A percentile compares a stretch with the other conserved stretches of the same genome.
These are phyloP conservation scores for Parascedosporium putredinis DNA, from an alignment of 2,329 filamentous ascomycete genomes.

Conservation along the genomic window DNA sequence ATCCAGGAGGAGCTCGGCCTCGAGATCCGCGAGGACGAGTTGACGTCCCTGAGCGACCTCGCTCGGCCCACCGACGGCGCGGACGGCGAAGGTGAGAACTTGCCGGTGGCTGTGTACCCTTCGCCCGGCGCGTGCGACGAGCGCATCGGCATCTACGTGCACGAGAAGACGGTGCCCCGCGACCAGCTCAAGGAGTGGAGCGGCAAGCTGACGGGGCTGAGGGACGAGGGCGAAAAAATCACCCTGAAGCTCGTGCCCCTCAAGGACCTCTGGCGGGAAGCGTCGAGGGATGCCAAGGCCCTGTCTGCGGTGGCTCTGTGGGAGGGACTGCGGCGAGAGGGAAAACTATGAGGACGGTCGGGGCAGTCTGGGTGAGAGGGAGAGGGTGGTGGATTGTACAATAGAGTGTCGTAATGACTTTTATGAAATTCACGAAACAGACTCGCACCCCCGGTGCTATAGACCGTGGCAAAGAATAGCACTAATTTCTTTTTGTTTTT, in stretches of 20 bases:
- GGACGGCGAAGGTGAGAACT: conserved; percentile 20
- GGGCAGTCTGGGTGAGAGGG: too few species aligned
- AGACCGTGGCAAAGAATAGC: too few species aligned
- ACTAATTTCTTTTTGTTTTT: too few species aligned
- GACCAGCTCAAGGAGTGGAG: conserved; percentile 42
- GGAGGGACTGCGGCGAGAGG: conserved; percentile 41
- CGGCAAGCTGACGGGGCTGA: conserved; percentile 46
- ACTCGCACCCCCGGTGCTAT: too few species aligned
- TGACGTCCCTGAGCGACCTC: conserved; percentile 42
- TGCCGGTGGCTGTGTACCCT: conserved; percentile 43
- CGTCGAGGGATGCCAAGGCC: conserved; percentile 48
- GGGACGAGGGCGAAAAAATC: conserved; percentile 50
- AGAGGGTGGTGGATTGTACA: too few species aligned
- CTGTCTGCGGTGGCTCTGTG: conserved; percentile 48
- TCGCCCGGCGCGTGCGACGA: conserved; percentile 52
- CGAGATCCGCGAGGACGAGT: conserved; percentile 33
- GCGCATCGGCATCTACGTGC: conserved; percentile 46
- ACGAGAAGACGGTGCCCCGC: conserved; percentile 41
- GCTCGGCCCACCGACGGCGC: conserved; percentile 21
- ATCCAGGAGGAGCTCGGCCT: conserved; percentile 51
- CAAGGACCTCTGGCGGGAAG: conserved; percentile 46
- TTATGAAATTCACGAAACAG: not conserved
- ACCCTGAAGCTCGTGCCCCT: conserved; percentile 48
- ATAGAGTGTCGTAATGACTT: too few species aligned
- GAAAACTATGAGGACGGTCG: conserved; percentile 29